Evolutionary conservation across 306 rosid genomes (phyloP).

Genomic region (Citrullus mucosospermus): DNA sequence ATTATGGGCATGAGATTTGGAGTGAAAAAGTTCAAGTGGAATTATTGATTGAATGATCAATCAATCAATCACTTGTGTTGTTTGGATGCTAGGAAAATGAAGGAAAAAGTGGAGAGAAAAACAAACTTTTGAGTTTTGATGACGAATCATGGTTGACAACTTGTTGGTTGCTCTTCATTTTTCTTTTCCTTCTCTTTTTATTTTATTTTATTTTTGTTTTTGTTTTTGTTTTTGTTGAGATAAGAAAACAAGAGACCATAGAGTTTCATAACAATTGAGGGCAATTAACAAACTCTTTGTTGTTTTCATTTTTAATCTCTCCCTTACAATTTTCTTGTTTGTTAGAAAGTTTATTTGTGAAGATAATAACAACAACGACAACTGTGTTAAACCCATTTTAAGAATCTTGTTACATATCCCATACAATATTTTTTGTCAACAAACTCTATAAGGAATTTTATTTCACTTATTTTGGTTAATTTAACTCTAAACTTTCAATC

Average conservation of each 20-base stretch:
- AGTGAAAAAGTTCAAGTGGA: not conserved
- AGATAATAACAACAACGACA: not conserved
- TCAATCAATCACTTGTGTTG: not conserved
- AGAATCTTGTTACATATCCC: not conserved
- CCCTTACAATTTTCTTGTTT: not conserved
- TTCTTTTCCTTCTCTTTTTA: not conserved
- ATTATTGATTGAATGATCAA: not conserved
- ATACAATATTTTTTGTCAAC: not conserved
- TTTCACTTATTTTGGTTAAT: not conserved
- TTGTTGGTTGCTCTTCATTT: not conserved
- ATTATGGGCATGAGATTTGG: not conserved
- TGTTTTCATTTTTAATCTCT: not conserved
- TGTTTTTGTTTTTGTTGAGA: not conserved
- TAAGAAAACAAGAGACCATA: not conserved
- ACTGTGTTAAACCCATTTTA: not conserved
- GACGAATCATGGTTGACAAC: not conserved
- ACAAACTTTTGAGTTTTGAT: not conserved
- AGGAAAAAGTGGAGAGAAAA: not conserved
- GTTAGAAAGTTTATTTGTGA: not conserved
- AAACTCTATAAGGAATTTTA: not conserved
- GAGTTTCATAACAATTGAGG: not conserved
- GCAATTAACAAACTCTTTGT: not conserved
- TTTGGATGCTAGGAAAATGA: slow-evolving; percentile 3
- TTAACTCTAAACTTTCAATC: not conserved
- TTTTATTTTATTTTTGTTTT: too few species aligned